phyloP scores from a whole-genome alignment of 371 early-diverging fungal species.

The Apophysomyces trapeziformis region DNA sequence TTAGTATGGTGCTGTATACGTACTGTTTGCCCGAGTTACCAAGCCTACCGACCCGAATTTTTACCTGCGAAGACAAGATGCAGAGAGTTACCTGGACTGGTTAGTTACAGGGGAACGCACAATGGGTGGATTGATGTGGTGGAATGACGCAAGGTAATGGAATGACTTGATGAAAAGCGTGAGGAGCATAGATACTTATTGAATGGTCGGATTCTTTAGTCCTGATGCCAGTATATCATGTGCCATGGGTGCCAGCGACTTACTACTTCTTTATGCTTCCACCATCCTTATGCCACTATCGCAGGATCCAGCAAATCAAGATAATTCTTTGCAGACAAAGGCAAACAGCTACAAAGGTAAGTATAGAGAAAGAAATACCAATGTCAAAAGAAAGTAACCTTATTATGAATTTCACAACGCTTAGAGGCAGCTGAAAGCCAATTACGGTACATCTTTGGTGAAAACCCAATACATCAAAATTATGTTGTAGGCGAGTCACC shows the following conservation, averaged over 20 bases:
- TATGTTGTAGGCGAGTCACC: constrained; percentile 54
- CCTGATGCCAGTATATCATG: constrained; percentile 12
- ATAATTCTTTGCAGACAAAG: constrained; percentile 15
- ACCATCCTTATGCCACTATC: constrained; percentile 21
- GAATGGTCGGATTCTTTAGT: too few relatives aligned
- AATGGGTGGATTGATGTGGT: constrained; percentile 48
- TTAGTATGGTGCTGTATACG: constrained; percentile 37
- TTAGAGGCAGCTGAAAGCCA: constrained; percentile 34
- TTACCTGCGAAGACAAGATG: constrained; percentile 20
- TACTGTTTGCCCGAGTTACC: constrained; percentile 42
- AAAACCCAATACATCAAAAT: constrained; percentile 50
- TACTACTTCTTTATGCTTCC: constrained; percentile 21
- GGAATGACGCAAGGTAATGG: constrained; percentile 37
- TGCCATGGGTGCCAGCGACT: constrained; percentile 25
- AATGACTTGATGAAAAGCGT: background rate
- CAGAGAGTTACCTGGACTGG: constrained; percentile 39
- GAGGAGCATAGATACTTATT: too few relatives aligned
- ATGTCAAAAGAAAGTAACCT: background rate
- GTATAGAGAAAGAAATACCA: background rate
- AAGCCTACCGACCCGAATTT: constrained; percentile 8
- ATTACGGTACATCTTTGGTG: constrained; percentile 51
- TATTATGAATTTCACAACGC: background rate
- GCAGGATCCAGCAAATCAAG: background rate
- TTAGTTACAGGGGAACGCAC: constrained; percentile 35
- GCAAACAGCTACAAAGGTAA: background rate